phyloP scores from a whole-genome alignment of 2,329 filamentous ascomycete species.

The Curvularia sp. region DNA sequence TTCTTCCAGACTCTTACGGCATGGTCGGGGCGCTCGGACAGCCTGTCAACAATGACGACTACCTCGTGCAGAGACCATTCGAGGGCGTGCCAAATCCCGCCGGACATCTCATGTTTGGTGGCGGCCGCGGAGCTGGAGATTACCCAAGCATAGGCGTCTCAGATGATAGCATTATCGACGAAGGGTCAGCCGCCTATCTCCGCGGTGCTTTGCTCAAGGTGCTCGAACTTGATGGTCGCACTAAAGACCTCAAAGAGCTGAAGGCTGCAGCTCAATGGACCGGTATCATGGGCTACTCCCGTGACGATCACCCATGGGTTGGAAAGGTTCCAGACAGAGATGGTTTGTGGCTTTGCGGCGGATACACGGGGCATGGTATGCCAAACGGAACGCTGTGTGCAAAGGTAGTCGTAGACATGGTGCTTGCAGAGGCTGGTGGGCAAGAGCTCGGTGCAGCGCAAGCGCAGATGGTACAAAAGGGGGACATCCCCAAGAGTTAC shows the following conservation, averaged over 20 bases:
- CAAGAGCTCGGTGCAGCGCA: slow-evolving; percentile 41
- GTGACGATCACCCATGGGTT: slow-evolving; percentile 74
- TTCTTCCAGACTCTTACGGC: slow-evolving; percentile 68
- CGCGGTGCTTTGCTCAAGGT: slow-evolving; percentile 53
- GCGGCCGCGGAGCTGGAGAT: slow-evolving; percentile 65
- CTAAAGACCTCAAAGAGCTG: slow-evolving; percentile 53
- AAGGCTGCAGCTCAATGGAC: slow-evolving; percentile 68
- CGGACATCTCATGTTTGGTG: slow-evolving; percentile 73
- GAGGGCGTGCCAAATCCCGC: slow-evolving; percentile 50
- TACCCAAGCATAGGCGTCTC: slow-evolving; percentile 63
- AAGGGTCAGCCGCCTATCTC: slow-evolving; percentile 64
- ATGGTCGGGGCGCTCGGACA: slow-evolving; percentile 63
- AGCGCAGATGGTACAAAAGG: slow-evolving; percentile 43
- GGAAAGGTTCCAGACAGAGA: slow-evolving; percentile 67
- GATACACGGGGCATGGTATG: slow-evolving; percentile 79
- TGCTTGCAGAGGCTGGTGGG: slow-evolving; percentile 53
- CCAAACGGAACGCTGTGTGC: slow-evolving; percentile 73
- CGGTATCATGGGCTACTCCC: slow-evolving; percentile 76
- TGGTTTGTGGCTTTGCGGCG: slow-evolving; percentile 69
- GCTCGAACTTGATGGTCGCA: slow-evolving; percentile 47
- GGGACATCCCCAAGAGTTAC: slow-evolving; percentile 49
- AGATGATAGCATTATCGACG: slow-evolving; percentile 66
- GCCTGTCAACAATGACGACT: slow-evolving; percentile 67
- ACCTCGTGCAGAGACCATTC: slow-evolving; percentile 73
- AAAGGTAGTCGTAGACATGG: slow-evolving; percentile 68